Base-by-base conservation (phyloP, 2,329 filamentous ascomycete species). In the Pezicula radicicola region DNA sequence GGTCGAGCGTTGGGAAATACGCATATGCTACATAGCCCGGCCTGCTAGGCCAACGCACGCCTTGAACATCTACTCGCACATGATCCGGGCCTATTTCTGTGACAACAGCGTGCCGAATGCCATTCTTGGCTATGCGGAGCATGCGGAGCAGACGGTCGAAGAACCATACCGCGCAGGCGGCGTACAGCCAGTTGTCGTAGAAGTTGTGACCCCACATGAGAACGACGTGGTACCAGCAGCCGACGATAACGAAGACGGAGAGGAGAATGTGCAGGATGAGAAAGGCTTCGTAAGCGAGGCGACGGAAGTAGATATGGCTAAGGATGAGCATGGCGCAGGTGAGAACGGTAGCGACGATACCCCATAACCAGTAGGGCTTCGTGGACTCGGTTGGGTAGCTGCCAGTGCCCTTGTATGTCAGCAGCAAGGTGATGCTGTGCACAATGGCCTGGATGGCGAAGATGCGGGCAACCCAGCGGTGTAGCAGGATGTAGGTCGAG, bases 1-100 rank as follows among this genome's bases (percentile, higher is more conserved):
- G 64, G n/a, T 50, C 70, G 1, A 79, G 58, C 0, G 71, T 73
- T 0, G 78, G 77, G 57, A 82, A 79, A 59, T 78, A 79, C 0
- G 72, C 63, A 51, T 78, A 80, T 0, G 66, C 72, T 46, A 76
- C 70, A 3, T 67, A 60, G 2, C 67, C 69, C 0, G 67, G 66
- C 7, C 55, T 51, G 0, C 53, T 50, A 4, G 55, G 58, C 66
- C 68, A 76, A 39, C 68, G 56, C 6, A 74, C 54, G 4, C 69
- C 72, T 1, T 62, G 62, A 12, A 79, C 56, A 49, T 77, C 72
- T 13, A 79, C 59, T 4, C 73, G 67, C 8, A 77, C 56, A 36
- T 70, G 61, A 4, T 62, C 63, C 0, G 55, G 49, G 4, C 60
- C 62, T 25, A 25, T 7, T 25, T 25, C 25, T 25, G 25, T 25